Evolutionary conservation across 306 rosid species (phyloP).

Genomic region (Pyrus bretschneideri): DNA sequence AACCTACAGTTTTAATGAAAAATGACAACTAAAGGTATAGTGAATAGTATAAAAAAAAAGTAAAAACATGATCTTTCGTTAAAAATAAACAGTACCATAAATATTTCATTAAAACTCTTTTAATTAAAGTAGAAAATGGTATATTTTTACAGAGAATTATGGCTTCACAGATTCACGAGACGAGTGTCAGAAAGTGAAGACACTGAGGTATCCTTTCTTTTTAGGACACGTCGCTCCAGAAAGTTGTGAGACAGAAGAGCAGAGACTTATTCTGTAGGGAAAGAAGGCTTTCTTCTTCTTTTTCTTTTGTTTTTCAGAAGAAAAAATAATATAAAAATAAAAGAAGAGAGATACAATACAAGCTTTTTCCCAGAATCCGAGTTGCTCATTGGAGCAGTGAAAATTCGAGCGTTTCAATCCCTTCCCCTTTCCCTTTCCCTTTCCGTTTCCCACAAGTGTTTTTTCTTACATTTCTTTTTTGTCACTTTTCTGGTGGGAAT

Average conservation of each 20-base stretch:
- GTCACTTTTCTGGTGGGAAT: constrained; percentile 20
- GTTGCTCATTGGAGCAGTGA: constrained; percentile 28
- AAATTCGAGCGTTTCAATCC: constrained; percentile 10
- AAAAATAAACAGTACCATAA: too few relatives aligned
- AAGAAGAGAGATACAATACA: not conserved
- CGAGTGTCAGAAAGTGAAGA: constrained; percentile 48
- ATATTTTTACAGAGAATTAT: not conserved
- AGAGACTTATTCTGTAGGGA: not conserved
- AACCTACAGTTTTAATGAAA: too few relatives aligned
- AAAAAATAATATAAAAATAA: not conserved
- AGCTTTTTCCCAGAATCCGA: constrained; percentile 8
- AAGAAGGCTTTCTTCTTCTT: not conserved
- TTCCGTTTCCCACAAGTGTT: constrained; percentile 8
- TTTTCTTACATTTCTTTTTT: not conserved
- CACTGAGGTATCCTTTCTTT: constrained; percentile 51
- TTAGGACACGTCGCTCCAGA: constrained; percentile 68
- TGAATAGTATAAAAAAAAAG: fast-evolving
- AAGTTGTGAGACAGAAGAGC: constrained; percentile 23
- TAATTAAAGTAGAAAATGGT: not conserved
- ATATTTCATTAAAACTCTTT: too few relatives aligned
- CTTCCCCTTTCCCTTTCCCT: constrained; percentile 8
- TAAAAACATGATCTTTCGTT: too few relatives aligned
- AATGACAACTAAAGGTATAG: too few relatives aligned
- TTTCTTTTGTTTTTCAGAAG: not conserved
- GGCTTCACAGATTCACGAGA: constrained; percentile 28